Evolutionary conservation across 495 filamentous ascomycete genomes (phyloP).

Genomic region (Podospora tetraspora): DNA sequence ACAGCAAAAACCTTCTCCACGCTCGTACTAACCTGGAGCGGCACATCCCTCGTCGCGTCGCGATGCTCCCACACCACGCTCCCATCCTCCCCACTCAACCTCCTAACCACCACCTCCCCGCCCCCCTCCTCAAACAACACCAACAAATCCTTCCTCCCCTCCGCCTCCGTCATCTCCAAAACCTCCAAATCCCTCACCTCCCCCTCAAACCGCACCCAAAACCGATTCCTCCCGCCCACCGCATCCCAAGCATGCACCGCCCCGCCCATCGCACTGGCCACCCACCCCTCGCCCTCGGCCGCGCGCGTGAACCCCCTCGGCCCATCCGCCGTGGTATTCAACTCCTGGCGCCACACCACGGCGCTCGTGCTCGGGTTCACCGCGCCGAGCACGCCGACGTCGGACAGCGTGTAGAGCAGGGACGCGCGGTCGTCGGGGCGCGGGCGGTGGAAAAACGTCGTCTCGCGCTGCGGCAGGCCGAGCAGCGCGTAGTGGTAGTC

Average conservation of each 20-base stretch:
- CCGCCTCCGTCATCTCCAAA: slow-evolving; percentile 60
- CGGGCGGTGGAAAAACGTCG: slow-evolving; percentile 93
- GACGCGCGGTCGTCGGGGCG: slow-evolving; percentile 74
- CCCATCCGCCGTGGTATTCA: slow-evolving; percentile 37
- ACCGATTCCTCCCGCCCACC: slow-evolving; percentile 69
- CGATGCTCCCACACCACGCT: slow-evolving; percentile 68
- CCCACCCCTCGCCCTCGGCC: slow-evolving; percentile 64
- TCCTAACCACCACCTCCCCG: slow-evolving; percentile 52
- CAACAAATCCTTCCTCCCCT: slow-evolving; percentile 60
- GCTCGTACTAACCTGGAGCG: slow-evolving; percentile 75
- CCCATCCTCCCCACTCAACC: slow-evolving; percentile 70
- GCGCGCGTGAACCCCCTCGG: slow-evolving; percentile 58
- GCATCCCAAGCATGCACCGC: slow-evolving; percentile 79
- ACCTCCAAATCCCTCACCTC: slow-evolving; percentile 74
- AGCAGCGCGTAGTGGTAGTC: slow-evolving; percentile 92
- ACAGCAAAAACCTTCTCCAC: slow-evolving; percentile 69
- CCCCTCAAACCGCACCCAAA: slow-evolving; percentile 57
- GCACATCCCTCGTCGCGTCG: slow-evolving; percentile 62
- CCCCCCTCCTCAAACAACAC: slow-evolving; percentile 55
- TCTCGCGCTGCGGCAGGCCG: slow-evolving; percentile 70
- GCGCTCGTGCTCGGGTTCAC: slow-evolving; percentile 82
- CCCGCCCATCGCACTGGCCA: slow-evolving; percentile 64
- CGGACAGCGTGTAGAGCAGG: slow-evolving; percentile 84
- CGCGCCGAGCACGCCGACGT: slow-evolving; percentile 74
- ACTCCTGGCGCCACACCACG: slow-evolving; percentile 78